Conservation (phyloP, 257 asterid species). For the Cynanchum wilfordii region DNA sequence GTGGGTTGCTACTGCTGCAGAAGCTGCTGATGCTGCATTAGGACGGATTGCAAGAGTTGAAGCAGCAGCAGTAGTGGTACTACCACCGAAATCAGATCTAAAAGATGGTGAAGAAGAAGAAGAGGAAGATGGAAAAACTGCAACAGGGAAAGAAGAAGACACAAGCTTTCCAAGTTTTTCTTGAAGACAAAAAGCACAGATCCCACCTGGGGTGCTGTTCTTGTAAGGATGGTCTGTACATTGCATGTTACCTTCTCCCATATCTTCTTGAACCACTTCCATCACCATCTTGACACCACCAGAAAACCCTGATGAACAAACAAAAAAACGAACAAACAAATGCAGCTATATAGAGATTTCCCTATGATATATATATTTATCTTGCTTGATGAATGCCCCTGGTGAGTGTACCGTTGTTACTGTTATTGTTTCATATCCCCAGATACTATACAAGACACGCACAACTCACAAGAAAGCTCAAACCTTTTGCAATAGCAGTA, state of each 20-base stretch:
- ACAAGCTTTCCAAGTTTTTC: constrained; percentile 96
- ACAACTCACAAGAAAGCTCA: constrained; percentile 6
- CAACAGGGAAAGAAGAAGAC: constrained; percentile 71
- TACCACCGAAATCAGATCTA: constrained; percentile 69
- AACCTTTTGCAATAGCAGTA: not conserved
- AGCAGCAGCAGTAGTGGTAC: constrained; percentile 6
- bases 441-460: not conserved
- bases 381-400: not conserved
- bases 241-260: constrained; percentile 74
- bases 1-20: constrained; percentile 19
- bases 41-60: constrained; percentile 29
- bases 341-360: constrained; percentile 6
- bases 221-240: constrained; percentile 80
- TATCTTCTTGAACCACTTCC: constrained; percentile 94
- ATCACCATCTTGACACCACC: constrained; percentile 54
- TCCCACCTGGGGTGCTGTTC: constrained; percentile 85
- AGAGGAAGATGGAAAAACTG: constrained; percentile 78
- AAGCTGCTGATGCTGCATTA: too few species aligned
- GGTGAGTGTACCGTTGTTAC: not conserved
- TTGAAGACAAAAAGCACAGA: constrained; percentile 94
- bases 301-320: constrained; percentile 2
- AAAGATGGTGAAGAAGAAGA: constrained; percentile 76
- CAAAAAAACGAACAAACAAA: not conserved
- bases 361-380: too few species aligned
- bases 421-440: not conserved